These are phyloP conservation scores for Didymella pomorum DNA, from an alignment of 2,329 filamentous ascomycete genomes.

Conservation along the genomic window DNA sequence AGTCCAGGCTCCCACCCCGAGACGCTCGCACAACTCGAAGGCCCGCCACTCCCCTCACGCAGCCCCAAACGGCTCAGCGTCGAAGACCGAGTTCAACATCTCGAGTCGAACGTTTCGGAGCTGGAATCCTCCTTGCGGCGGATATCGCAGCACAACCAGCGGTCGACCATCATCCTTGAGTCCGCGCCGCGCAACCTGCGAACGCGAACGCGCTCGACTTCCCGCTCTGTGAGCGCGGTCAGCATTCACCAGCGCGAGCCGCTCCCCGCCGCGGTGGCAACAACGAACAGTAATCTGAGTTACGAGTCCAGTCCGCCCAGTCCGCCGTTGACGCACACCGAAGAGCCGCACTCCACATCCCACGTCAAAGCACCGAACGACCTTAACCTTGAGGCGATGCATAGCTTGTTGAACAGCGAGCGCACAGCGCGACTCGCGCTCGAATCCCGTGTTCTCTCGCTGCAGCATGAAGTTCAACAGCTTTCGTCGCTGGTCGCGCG, in stretches of 20 bases:
- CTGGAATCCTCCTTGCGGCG: conserved; percentile 45
- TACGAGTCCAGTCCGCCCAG: conserved; percentile 17
- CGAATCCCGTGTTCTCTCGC: conserved; percentile 41
- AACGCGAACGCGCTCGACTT: conserved; percentile 43
- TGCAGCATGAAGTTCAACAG: conserved; percentile 44
- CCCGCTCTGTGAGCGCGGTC: conserved; percentile 23
- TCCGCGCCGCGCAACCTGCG: conserved; percentile 46
- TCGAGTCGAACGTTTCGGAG: conserved; percentile 42
- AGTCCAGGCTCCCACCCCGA: conserved; percentile 16
- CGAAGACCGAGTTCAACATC: conserved; percentile 45
- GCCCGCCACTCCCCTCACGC: conserved; percentile 22
- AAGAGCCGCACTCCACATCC: conserved; percentile 2
- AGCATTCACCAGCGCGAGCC: conserved; percentile 21
- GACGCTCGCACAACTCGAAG: conserved; percentile 18
- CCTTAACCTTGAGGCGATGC: conserved; percentile 32
- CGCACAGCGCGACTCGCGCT: conserved; percentile 46
- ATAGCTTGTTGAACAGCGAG: conserved; percentile 41
- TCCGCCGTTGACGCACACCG: conserved; percentile 12
- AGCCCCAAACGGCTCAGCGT: conserved; percentile 38
- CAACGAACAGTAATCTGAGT: conserved; percentile 13
- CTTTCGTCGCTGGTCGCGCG: conserved; percentile 44
- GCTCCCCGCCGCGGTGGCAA: neutral
- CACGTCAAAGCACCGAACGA: conserved; percentile 5
- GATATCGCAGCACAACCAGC: conserved; percentile 45
- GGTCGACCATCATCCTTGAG: conserved; percentile 51